These are phyloP conservation scores for Conoideocrella luteorostrata DNA, from an alignment of 2,329 filamentous ascomycete species.

Conservation along the genomic window DNA sequence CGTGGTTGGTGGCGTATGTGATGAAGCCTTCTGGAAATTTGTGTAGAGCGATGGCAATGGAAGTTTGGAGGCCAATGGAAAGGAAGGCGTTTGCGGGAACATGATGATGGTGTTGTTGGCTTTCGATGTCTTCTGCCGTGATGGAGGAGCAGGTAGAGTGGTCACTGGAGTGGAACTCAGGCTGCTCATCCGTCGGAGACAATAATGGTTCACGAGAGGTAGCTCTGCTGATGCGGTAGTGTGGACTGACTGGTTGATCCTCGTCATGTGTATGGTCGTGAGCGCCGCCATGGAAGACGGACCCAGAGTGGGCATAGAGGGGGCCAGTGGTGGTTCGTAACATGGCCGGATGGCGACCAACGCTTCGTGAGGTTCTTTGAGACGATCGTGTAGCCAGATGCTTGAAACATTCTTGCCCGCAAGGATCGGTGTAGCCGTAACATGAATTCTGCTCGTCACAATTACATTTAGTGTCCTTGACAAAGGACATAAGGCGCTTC, in stretches of 20 bases:
- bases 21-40: slow-evolving; percentile 87
- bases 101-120: slow-evolving; percentile 76
- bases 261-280: slow-evolving; percentile 18
- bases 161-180: slow-evolving; percentile 15
- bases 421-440: slow-evolving; percentile 59
- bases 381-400: slow-evolving; percentile 39
- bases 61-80: slow-evolving; percentile 91
- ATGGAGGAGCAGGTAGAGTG: slow-evolving; percentile 20
- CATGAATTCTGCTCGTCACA: slow-evolving; percentile 57
- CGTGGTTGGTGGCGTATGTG: slow-evolving; percentile 95
- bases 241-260: slow-evolving; percentile 24
- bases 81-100: slow-evolving; percentile 91
- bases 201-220: slow-evolving; percentile 32
- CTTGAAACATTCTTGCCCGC: slow-evolving; percentile 60
- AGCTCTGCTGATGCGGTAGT: slow-evolving; percentile 30
- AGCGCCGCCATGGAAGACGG: slow-evolving; percentile 20
- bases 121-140: slow-evolving; percentile 38
- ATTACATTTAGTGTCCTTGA: slow-evolving; percentile 57
- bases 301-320: slow-evolving; percentile 19
- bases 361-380: slow-evolving; percentile 9
- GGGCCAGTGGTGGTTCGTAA: slow-evolving; percentile 37
- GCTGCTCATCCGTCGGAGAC: slow-evolving; percentile 18
- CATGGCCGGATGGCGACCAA: slow-evolving; percentile 28
- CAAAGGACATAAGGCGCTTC: slow-evolving; percentile 55
- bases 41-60: slow-evolving; percentile 89